Evolutionary conservation across 176 grass and related monocot species (phyloP).

Genomic region (Pontederia paniculata): DNA sequence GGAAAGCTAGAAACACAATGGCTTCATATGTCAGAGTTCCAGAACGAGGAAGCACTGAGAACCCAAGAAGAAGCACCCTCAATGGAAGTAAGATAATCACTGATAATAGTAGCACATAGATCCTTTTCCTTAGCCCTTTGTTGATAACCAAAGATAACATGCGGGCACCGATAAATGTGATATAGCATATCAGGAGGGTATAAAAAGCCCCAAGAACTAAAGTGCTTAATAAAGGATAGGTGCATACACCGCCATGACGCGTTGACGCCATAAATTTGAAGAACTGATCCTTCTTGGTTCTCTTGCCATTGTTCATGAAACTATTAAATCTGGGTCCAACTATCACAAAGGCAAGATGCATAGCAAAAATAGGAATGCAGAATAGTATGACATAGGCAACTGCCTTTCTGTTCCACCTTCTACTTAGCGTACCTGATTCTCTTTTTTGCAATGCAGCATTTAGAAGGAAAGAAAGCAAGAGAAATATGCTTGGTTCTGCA

Average conservation of each 20-base stretch:
- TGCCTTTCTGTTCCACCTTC: constrained; percentile 63
- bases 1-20: constrained; percentile 69
- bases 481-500: constrained; percentile 83
- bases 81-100: constrained; percentile 45
- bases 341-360: constrained; percentile 49
- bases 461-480: constrained; percentile 74
- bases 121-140: constrained; percentile 63
- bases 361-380: constrained; percentile 51
- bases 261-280: constrained; percentile 33
- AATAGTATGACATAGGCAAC: constrained; percentile 40
- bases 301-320: constrained; percentile 6
- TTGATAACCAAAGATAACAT: constrained; percentile 79
- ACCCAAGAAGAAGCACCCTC: constrained; percentile 51
- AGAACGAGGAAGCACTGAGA: constrained; percentile 59
- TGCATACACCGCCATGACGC: constrained; percentile 38
- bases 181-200: constrained; percentile 51
- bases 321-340: constrained; percentile 36
- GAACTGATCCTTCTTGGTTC: constrained; percentile 31
- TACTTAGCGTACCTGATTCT: constrained; percentile 52
- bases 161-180: constrained; percentile 49
- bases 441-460: constrained; percentile 74
- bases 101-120: constrained; percentile 65
- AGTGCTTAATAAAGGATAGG: constrained; percentile 74
- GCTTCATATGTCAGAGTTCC: constrained; percentile 42
- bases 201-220: constrained; percentile 75